Percentiles rank a stretch among this genome's conserved stretches.
Evolutionary conservation across 176 grass and related monocot species (phyloP).

Genomic region (Olyra latifolia): DNA sequence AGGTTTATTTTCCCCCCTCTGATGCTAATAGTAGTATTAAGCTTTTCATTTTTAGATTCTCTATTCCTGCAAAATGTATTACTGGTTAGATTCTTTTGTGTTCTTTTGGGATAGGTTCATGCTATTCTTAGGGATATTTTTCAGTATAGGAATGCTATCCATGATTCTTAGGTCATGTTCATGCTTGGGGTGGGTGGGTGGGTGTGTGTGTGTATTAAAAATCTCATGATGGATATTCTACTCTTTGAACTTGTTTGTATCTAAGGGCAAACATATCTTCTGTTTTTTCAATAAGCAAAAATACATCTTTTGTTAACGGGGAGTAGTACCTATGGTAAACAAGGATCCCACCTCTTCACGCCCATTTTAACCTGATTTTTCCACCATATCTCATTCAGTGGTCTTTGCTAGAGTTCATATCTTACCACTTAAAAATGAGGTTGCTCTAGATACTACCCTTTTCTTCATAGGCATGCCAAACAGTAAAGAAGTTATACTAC

Average conservation of each 20-base stretch:
- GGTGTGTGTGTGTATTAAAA: no score
- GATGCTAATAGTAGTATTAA: not conserved
- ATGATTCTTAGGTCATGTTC: not conserved
- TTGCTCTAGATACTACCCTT: not conserved
- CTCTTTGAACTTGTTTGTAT: not conserved
- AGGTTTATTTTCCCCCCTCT: constrained; percentile 40
- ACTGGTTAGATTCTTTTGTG: not conserved
- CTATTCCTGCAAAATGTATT: not conserved
- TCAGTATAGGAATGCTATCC: not conserved
- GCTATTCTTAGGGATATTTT: not conserved
- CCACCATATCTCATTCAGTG: not conserved
- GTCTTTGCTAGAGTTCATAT: not conserved
- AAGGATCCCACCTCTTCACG: not conserved
- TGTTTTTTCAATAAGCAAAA: no score
- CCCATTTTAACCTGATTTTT: not conserved
- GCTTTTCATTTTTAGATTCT: not conserved
- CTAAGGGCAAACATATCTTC: not conserved
- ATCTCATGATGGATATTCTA: not conserved
- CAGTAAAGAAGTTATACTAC: not conserved
- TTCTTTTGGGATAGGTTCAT: not conserved
- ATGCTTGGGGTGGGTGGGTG: no score
- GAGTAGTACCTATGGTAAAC: not conserved
- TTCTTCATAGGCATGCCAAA: constrained; percentile 10
- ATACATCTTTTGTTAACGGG: not conserved
- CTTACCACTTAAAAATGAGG: not conserved